These are phyloP conservation scores for Iris pallida DNA, from an alignment of 116 monocot genomes.

Conservation along the genomic window DNA sequence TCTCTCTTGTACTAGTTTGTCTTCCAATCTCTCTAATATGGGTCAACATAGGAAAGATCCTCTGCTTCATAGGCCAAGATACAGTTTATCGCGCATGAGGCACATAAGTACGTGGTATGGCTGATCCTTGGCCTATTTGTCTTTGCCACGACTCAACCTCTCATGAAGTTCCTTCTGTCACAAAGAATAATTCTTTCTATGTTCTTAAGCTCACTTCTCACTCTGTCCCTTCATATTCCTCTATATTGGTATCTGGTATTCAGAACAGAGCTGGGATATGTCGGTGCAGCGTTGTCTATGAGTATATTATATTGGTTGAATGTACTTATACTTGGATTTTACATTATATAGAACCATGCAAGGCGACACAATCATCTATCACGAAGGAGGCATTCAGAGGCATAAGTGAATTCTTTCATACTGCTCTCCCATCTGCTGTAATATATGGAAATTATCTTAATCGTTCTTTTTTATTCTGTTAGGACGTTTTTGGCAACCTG, in stretches of 20 bases:
- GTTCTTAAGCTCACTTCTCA: constrained; percentile 30
- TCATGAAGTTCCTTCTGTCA: constrained; percentile 61
- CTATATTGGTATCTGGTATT: constrained; percentile 70
- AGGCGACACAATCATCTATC: constrained; percentile 42
- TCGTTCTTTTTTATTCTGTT: not conserved
- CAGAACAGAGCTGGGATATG: constrained; percentile 34
- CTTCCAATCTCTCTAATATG: constrained; percentile 30
- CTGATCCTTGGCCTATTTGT: constrained; percentile 67
- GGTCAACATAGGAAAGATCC: constrained; percentile 44
- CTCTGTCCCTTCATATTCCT: constrained; percentile 57
- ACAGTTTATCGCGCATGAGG: constrained; percentile 51
- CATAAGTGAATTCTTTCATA: constrained; percentile 42
- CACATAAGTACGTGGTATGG: constrained; percentile 53
- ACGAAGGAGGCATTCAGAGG: constrained; percentile 47
- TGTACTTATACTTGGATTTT: constrained; percentile 48
- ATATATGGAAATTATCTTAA: constrained; percentile 38
- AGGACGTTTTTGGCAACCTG: not conserved
- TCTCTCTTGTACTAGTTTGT: constrained; percentile 37
- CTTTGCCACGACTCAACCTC: constrained; percentile 40
- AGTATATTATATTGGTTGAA: constrained; percentile 65
- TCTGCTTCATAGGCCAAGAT: constrained; percentile 45
- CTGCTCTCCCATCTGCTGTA: constrained; percentile 66
- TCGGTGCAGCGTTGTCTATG: constrained; percentile 62
- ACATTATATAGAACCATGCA: constrained; percentile 50
- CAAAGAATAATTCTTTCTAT: constrained; percentile 75